Base-by-base conservation (phyloP, 2,329 filamentous ascomycete species). In the Penicillium sp. region DNA sequence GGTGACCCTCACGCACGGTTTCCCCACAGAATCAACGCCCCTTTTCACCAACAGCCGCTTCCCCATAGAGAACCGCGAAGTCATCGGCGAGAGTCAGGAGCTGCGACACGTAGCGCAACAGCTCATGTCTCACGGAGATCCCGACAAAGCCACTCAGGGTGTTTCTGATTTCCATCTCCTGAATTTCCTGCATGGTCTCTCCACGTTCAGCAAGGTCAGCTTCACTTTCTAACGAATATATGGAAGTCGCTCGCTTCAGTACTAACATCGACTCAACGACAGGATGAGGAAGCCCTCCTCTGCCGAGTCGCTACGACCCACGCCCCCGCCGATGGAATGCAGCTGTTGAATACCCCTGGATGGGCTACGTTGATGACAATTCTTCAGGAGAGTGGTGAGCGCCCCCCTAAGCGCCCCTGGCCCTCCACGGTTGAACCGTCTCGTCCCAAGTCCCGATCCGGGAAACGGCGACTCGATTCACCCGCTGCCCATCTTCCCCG, bases 311-410 rank as follows among this genome's bases (percentile, higher is more conserved):
- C 91, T 23, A 87, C 84, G 38, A 82, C 82, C 52, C 88, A 92
- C 66, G 88, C 95, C 70, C 80, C 88, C 49, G 82, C 86, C 54
- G 88, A 95, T 61, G 86, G 85, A 53, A 84, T 89, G 66, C 86
- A 93, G 67, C 81, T 98, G 61, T 83, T 90, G 72, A 86, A 89
- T 62, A 91, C 87, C 62, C 81, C 86, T 66, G 93, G 93, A 66
- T 98, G 93, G 93, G 88, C 91, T 72, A 97, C 89, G 52, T 80
- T 98, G 66, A 81, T 92, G 74, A 86, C 88, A 71, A 95, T 98
- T 70, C 82, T 97, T 75, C 84, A 93, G 84, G 88, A 90, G 83
- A 90, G 89, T 81, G 89, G 91, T 95, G 91, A 95, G 88, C 86
- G 86, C 83, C 83, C 86, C 82, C 85, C 84, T 73, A 95, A 93